phyloP scores from a whole-genome alignment of 495 filamentous ascomycete species.

The Tuber borchii region DNA sequence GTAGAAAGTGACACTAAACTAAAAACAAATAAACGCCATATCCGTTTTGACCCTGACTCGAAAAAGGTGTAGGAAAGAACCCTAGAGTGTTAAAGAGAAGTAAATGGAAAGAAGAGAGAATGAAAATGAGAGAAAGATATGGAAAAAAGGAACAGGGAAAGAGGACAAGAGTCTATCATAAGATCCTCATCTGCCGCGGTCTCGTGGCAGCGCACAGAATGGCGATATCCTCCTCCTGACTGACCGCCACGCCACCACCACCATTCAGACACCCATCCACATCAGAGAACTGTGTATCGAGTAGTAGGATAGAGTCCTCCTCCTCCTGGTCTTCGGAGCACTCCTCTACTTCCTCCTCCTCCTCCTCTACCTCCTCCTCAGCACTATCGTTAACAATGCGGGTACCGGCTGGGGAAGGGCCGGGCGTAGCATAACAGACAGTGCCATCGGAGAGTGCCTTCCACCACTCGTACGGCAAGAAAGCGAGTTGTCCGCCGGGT shows the following conservation, averaged over 20 bases:
- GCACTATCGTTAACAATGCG: slow-evolving; percentile 35
- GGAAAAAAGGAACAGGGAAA: slow-evolving; percentile 1
- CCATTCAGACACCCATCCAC: slow-evolving; percentile 27
- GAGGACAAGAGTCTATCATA: slow-evolving; percentile 12
- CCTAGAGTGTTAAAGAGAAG: neutral
- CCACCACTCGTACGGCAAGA: slow-evolving; percentile 20
- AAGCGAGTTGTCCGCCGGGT: slow-evolving; percentile 12
- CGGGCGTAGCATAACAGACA: slow-evolving; percentile 21
- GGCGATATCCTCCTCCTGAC: slow-evolving; percentile 20
- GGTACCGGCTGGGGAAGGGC: slow-evolving; percentile 29
- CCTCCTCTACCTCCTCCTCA: neutral
- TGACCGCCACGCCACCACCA: slow-evolving; percentile 19
- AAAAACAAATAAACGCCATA: neutral
- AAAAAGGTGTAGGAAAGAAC: neutral
- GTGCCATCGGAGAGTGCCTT: slow-evolving; percentile 28
- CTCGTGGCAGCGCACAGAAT: slow-evolving; percentile 26
- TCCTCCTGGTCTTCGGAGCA: slow-evolving; percentile 28
- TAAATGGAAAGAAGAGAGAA: neutral
- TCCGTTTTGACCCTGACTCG: slow-evolving; percentile 1
- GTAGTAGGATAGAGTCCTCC: slow-evolving; percentile 9
- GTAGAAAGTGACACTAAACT: neutral
- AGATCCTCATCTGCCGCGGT: slow-evolving; percentile 37
- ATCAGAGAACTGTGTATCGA: slow-evolving; percentile 29
- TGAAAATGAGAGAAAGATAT: neutral
- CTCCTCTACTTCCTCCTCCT: slow-evolving; percentile 23